Conservation (phyloP, 345 rosid genomes). For the Citrus glauca region DNA sequence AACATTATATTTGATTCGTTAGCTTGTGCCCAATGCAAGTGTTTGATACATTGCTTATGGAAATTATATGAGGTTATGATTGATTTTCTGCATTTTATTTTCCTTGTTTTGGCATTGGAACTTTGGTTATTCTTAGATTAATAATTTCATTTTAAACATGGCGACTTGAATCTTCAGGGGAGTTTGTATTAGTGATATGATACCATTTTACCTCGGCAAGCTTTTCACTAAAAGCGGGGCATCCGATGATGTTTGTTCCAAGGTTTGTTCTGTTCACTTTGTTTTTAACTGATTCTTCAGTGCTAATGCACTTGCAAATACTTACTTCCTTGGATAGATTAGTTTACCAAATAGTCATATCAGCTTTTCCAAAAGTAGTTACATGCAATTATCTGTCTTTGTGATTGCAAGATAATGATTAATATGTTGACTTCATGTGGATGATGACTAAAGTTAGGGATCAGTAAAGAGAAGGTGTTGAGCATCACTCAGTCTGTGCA, state of each 20-base stretch:
- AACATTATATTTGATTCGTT: neutral
- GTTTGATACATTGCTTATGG: neutral
- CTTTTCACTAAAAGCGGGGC: conserved; percentile 68
- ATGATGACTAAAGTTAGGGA: conserved; percentile 54
- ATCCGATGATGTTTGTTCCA: conserved; percentile 68
- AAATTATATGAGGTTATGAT: neutral
- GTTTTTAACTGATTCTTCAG: conserved; percentile 9
- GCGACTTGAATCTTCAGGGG: conserved; percentile 48
- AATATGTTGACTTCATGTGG: conserved; percentile 8
- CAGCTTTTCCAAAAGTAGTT: neutral
- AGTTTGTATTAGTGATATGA: conserved; percentile 88
- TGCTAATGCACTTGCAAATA: conserved; percentile 1
- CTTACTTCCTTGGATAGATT: neutral
- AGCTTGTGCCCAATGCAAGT: neutral
- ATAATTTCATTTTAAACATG: conserved; percentile 15
- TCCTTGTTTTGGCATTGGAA: neutral
- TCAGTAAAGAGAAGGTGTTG: conserved; percentile 63
- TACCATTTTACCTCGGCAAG: conserved; percentile 90
- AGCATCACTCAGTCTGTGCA: conserved; percentile 50
- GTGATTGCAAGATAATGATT: neutral
- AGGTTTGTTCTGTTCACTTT: conserved; percentile 46
- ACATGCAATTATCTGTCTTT: neutral
- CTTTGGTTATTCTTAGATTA: neutral
- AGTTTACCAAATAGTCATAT: neutral
- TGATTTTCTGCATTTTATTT: neutral